Evolutionary conservation across 2,329 filamentous ascomycete genomes (phyloP), one percentile per base, ranked within the genome.

Genomic region (Chlorencoelia australis): DNA sequence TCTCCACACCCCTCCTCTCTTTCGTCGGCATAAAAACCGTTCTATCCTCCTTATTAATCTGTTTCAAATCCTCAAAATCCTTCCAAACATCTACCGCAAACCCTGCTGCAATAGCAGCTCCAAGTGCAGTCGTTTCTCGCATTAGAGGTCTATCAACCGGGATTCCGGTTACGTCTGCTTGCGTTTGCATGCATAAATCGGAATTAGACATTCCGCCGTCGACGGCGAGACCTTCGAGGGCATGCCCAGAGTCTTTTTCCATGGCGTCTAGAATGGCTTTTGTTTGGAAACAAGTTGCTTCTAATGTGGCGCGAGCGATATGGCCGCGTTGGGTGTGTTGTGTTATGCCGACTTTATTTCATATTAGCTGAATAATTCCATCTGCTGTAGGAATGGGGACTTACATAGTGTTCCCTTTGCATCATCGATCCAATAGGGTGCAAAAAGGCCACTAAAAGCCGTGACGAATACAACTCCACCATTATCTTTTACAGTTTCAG

Each of bases 361-460:
- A 28, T 24, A 15, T 41, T 32, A 39, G 28, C n/a, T 13, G n/a
- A n/a, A n/a, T n/a, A n/a, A n/a, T n/a, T n/a, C n/a, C n/a, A 17
- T 29, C 15, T 9, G n/a, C 13, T 14, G 15, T 9, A 15, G 15
- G 14, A 38, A 1, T 35, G 14, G n/a, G 24, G 25, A 37, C 44
- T 41, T 42, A 49, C 46, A 51, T 7, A 91, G 75, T 4, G 87
- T 94, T 41, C 87, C 87, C 58, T 87, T 82, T 14, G 86, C 86
- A 61, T 93, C 84, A 55, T 94, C 86, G 43, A 94, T 89, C 87
- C 87, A 94, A 60, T 94, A 94, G 0, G 87, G 87, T 1, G 87
- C 87, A 56, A 94, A 94, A 3, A 94, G 70, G 36, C 87, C 87
- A 58, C 81, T 87, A 57, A 94, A 94, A 1, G 87, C 87, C 3